Conservation (phyloP, 1,284 basidiomycete genomes). For the Cutaneotrichosporon spelunceum region DNA sequence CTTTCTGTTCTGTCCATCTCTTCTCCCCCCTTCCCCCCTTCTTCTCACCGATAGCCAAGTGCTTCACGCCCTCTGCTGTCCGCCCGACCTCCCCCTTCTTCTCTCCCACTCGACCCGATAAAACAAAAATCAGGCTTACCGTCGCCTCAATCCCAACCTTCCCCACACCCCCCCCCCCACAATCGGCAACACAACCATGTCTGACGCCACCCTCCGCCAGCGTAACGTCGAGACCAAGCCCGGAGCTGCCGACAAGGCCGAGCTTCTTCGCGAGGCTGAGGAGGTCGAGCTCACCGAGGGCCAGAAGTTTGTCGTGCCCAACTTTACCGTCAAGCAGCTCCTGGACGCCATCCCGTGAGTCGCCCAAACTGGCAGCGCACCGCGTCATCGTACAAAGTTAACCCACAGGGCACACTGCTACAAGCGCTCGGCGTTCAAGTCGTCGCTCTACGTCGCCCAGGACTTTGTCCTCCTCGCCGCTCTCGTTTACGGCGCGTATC, state of each 20-base stretch:
- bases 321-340: slow-evolving; percentile 56
- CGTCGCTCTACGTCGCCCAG: slow-evolving; percentile 75
- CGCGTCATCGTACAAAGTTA: background rate
- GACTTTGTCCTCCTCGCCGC: slow-evolving; percentile 69
- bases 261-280: slow-evolving; percentile 45
- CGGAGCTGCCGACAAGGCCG: slow-evolving; percentile 43
- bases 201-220: slow-evolving; percentile 43
- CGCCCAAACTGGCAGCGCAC: too few relatives aligned
- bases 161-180: background rate
- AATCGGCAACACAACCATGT: slow-evolving; percentile 27
- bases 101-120: background rate
- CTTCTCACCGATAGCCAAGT: background rate
- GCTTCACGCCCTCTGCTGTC: background rate
- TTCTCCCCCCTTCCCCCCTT: background rate
- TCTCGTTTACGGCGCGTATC: slow-evolving; percentile 67
- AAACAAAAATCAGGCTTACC: background rate
- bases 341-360: slow-evolving; percentile 79
- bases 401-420: slow-evolving; percentile 75
- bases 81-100: background rate
- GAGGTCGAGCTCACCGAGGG: slow-evolving; percentile 47
- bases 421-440: slow-evolving; percentile 81
- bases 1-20: slow-evolving; percentile 1
- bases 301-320: slow-evolving; percentile 50
- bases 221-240: slow-evolving; percentile 34
- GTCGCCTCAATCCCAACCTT: background rate